Percentiles rank a stretch among this genome's conserved stretches.
phyloP scores from a whole-genome alignment of 139 green algal genomes.

The Microglena sp. region DNA sequence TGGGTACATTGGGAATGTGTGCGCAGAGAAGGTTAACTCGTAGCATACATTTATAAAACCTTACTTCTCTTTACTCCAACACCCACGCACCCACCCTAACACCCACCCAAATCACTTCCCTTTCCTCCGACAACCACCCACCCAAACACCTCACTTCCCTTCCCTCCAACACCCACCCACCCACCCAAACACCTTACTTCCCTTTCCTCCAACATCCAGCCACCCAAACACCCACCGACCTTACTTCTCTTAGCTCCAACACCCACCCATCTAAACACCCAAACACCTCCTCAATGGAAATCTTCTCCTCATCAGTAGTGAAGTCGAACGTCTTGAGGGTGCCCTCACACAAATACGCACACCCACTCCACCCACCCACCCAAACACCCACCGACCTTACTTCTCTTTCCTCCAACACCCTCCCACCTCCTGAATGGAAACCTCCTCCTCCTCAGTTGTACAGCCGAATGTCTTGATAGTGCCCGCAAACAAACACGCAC shows the following conservation, averaged over 20 bases:
- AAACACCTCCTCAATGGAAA: background rate
- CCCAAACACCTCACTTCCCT: too few species aligned
- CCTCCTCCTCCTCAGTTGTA: too few species aligned
- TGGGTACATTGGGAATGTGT: too few species aligned
- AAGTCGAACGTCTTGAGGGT: conserved; percentile 37
- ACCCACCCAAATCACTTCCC: background rate
- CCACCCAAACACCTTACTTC: too few species aligned
- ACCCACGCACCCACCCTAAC: background rate
- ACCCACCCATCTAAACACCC: background rate
- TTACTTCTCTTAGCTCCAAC: background rate
- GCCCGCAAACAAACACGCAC: background rate
- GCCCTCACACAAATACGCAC: conserved; percentile 8
- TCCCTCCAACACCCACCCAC: background rate
- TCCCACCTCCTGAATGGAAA: too few species aligned
- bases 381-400: too few species aligned
- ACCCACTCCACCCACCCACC: background rate
- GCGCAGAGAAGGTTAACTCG: too few species aligned
- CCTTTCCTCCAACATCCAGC: background rate
- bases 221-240: too few species aligned
- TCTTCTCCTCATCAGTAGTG: background rate
- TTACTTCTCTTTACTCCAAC: background rate
- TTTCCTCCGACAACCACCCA: background rate
- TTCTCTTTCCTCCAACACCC: too few species aligned
- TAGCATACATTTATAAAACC: too few species aligned
- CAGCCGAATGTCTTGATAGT: too few species aligned